Base-by-base conservation (phyloP, 2,329 filamentous ascomycete species). In the Colletotrichum eremochloae region DNA sequence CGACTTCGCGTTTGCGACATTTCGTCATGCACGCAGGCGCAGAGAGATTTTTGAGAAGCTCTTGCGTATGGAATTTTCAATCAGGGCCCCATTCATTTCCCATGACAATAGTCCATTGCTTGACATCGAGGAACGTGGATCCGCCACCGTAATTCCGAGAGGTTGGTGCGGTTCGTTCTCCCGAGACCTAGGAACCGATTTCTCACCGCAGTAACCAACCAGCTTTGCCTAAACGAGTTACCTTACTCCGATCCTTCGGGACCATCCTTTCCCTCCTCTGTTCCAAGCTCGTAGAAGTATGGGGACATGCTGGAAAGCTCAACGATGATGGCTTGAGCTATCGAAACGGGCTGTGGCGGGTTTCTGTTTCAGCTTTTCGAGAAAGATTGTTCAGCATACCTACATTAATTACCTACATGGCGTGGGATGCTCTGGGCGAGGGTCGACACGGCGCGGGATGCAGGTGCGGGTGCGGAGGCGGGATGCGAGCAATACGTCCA, bases 231-330 rank as follows among this genome's bases (percentile, higher is more conserved):
- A 44, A 69, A 68, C 15, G 60, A 58, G 69, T 69, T 69, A 72
- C 69, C 58, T 72, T 69, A 60, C 65, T 61, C 66, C 69, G 60
- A 72, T 68, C 58, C 63, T 40, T 63, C 65, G 69, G 65, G 38
- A 64, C 52, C 36, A 12, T 42, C 12, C 38, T 63, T 55, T 46
- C 69, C 68, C 31, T 63, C 57, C 36, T 50, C 31, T 24, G 38
- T 50, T 18, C 18, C 44, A 29, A 57, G 29, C 48, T 52, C 48
- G 14, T 15, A n/a, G 33, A 36, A 29, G 36, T 24, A 20, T 15
- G 18, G 53, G 55, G 33, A 2, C 20, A 38, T 14, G 61, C 31
- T 40, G n/a, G 24, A 46, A 50, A 8, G 38, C 68, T 33, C 55
- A 40, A 55, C 24, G 40, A 60, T 58, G 67, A 36, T 29, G 36